These are phyloP conservation scores for Lodderomyces beijingensis DNA, from an alignment of 1,139 yeast genomes.

Conservation along the genomic window DNA sequence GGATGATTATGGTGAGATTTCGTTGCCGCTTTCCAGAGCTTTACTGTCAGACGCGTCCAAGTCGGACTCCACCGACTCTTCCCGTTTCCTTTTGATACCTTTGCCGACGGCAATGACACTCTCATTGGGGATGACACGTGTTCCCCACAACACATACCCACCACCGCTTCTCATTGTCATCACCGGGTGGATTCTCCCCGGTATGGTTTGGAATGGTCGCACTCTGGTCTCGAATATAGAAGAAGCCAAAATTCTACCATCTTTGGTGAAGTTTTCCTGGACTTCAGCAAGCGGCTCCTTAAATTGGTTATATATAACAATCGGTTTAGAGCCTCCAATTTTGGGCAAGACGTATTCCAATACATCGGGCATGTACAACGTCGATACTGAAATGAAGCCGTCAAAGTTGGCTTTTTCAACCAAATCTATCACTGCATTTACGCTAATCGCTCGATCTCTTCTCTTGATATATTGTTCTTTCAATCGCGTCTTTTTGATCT, in stretches of 20 bases:
- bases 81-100: constrained; percentile 37
- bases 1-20: no score
- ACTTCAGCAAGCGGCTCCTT: constrained; percentile 75
- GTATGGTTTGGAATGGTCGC: constrained; percentile 84
- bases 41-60: no score
- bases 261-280: constrained; percentile 62
- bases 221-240: constrained; percentile 78
- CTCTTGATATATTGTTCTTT: constrained; percentile 67
- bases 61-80: constrained; percentile 14
- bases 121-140: constrained; percentile 71
- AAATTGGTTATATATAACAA: constrained; percentile 75
- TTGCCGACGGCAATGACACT: constrained; percentile 54
- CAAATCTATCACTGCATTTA: constrained; percentile 49
- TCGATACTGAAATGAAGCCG: constrained; percentile 69
- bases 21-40: no score
- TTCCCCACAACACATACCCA: constrained; percentile 79
- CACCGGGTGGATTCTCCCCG: constrained; percentile 90
- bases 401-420: constrained; percentile 61
- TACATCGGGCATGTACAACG: constrained; percentile 64
- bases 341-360: constrained; percentile 59
- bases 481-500: constrained; percentile 54
- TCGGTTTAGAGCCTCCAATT: constrained; percentile 83
- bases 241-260: constrained; percentile 75
- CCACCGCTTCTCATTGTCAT: constrained; percentile 96
- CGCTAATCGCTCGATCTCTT: constrained; percentile 51